Evolutionary conservation across 495 filamentous ascomycete genomes (phyloP), one percentile per base, ranked within the genome.

Genomic region (Podospora conica): DNA sequence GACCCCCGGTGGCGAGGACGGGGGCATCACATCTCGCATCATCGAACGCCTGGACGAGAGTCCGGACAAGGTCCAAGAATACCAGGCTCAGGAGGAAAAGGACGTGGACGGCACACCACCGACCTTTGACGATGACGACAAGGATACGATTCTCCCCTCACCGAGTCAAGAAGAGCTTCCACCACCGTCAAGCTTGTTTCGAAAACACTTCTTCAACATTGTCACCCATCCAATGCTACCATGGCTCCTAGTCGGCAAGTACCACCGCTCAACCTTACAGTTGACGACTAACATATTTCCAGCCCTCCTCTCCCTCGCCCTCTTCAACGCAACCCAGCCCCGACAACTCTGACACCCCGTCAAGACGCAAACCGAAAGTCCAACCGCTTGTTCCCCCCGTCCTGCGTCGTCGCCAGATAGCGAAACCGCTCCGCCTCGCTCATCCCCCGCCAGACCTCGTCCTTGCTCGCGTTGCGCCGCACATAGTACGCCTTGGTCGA

Each of bases 401-500:
- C 63, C 9, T 57, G 23, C 8, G 63, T 64, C 63, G 63, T 64
- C 21, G 63, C 25, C 9, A 64, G 63, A 48, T 64, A 64, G 3
- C 21, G 27, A 12, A 24, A 57, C 11, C 29, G n/a, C 29, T 64
- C 63, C 9, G 18, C 15, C 40, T 64, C 63, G 11, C 25, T 64
- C 63, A 64, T 64, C 3, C 10, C 20, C 12, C 58, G n/a, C 63
- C 63, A 64, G 1, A 64, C 29, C 54, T 23, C 9, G 10, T 58
- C 63, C n/a, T 55, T 25, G 29, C 53, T 55, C 31, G 25, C 15
- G 55, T 58, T 64, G 10, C 63, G n/a, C 20, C 9, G 20, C 0
- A 58, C 21, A 24, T 64, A 64, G 21, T 64, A 64, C 18, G 31
- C 63, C 31, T 64, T 64, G 23, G 63, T 64, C 9, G 63, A 64